These are phyloP conservation scores for Lunasporangiospora selenospora DNA, from an alignment of 192 early-diverging fungal species.

Conservation along the genomic window DNA sequence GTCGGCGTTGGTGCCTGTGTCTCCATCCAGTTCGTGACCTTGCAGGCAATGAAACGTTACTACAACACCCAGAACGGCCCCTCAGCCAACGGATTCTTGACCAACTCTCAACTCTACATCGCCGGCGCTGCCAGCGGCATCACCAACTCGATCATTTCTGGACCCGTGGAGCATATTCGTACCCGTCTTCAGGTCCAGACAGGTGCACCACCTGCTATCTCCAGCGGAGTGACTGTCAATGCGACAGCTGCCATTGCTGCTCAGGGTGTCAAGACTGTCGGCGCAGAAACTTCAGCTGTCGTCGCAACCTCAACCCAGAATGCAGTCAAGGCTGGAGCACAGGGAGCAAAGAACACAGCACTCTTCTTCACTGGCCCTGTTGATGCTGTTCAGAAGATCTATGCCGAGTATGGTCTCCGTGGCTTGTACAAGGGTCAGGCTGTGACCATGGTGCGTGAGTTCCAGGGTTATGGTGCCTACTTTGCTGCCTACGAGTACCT, in stretches of 20 bases:
- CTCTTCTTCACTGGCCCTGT: constrained; percentile 74
- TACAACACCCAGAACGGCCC: constrained; percentile 68
- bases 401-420: constrained; percentile 70
- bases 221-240: constrained; percentile 21
- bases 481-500: constrained; percentile 93
- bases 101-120: constrained; percentile 83
- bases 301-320: neutral
- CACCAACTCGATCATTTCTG: constrained; percentile 88
- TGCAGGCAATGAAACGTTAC: constrained; percentile 88
- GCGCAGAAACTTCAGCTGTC: neutral
- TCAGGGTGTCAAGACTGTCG: constrained; percentile 3
- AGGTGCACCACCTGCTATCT: constrained; percentile 49
- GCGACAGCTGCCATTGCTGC: constrained; percentile 14
- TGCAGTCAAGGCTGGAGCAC: too few relatives aligned
- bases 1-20: constrained; percentile 96
- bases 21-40: constrained; percentile 94
- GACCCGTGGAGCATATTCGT: constrained; percentile 97
- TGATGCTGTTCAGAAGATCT: constrained; percentile 86
- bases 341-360: constrained; percentile 35
- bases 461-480: constrained; percentile 93
- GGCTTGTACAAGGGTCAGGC: constrained; percentile 93
- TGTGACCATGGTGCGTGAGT: constrained; percentile 87
- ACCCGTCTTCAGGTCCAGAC: constrained; percentile 95
- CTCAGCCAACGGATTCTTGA: constrained; percentile 54
- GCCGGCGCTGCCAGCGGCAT: constrained; percentile 87